Evolutionary conservation across 2,329 filamentous ascomycete genomes (phyloP).

Genomic region (Simplicillium sp.): DNA sequence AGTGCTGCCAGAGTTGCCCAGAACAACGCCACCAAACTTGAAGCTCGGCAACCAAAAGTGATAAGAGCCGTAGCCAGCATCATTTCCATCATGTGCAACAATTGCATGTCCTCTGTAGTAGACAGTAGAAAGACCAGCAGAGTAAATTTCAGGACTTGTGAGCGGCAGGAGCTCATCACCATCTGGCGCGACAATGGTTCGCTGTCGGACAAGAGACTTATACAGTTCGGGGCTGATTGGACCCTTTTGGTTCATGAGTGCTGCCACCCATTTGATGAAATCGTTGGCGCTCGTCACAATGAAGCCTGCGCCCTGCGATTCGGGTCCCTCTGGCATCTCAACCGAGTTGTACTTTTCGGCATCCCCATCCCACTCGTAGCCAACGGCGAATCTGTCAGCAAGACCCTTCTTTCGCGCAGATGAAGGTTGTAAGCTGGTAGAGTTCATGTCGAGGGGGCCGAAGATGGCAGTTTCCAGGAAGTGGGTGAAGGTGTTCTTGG

Average conservation of each 20-base stretch:
- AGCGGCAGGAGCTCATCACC: neutral
- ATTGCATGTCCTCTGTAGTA: conserved; percentile 6
- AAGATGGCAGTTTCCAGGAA: conserved; percentile 2
- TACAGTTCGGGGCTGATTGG: neutral
- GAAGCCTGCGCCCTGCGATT: conserved; percentile 3
- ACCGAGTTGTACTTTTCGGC: neutral
- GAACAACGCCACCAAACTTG: conserved; percentile 2
- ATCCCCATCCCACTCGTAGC: conserved; percentile 2
- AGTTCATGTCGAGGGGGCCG: conserved; percentile 2
- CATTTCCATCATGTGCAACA: conserved; percentile 4
- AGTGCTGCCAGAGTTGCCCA: conserved; percentile 3
- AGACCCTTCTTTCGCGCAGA: neutral
- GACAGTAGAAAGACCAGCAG: neutral
- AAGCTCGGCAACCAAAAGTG: conserved; percentile 4
- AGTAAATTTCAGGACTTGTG: conserved; percentile 3
- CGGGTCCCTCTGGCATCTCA: neutral
- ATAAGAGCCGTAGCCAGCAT: conserved; percentile 4
- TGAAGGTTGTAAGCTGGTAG: conserved; percentile 1
- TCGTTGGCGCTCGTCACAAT: conserved; percentile 5
- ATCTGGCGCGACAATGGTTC: conserved; percentile 1
- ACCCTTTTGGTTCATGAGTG: neutral
- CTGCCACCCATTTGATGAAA: conserved; percentile 2
- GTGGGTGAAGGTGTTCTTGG: conserved; percentile 1
- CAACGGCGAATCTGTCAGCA: neutral
- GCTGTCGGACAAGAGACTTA: neutral